Evolutionary conservation across 2,329 filamentous ascomycete species (phyloP).

Genomic region (Geoglossum cookeanum): DNA sequence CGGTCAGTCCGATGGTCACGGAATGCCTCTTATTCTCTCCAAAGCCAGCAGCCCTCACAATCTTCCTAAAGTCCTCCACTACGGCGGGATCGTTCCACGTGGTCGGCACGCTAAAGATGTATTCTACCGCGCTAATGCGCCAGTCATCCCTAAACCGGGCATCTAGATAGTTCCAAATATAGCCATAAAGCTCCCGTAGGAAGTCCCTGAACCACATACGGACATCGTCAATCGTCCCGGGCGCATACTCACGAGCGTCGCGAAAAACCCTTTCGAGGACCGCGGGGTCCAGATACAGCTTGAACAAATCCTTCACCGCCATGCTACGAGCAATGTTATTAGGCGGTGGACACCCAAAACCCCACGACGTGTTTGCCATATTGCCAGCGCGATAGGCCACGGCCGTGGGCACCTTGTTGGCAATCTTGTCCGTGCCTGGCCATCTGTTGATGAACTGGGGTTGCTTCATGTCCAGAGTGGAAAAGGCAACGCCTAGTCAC

Average conservation of each 20-base stretch:
- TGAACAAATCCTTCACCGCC: neutral
- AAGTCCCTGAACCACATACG: neutral
- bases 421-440: neutral
- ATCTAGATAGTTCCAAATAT: neutral
- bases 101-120: conserved; percentile 24
- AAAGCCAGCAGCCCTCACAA: conserved; percentile 13
- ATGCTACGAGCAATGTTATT: too few species aligned
- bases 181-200: neutral
- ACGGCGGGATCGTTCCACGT: conserved; percentile 23
- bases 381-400: neutral
- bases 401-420: neutral
- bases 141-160: conserved; percentile 7
- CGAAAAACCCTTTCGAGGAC: neutral
- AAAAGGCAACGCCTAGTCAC: neutral
- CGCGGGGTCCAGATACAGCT: neutral
- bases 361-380: neutral
- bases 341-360: neutral
- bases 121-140: conserved; percentile 17
- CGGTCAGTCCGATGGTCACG: conserved; percentile 29
- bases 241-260: neutral
- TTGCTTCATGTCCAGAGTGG: neutral
- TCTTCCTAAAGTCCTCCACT: conserved; percentile 17
- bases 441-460: neutral
- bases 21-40: conserved; percentile 17
- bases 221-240: neutral